Percentiles rank a stretch among this genome's conserved stretches.
phyloP scores from a whole-genome alignment of 2,329 filamentous ascomycete genomes.

The Fusarium chlamydosporum region DNA sequence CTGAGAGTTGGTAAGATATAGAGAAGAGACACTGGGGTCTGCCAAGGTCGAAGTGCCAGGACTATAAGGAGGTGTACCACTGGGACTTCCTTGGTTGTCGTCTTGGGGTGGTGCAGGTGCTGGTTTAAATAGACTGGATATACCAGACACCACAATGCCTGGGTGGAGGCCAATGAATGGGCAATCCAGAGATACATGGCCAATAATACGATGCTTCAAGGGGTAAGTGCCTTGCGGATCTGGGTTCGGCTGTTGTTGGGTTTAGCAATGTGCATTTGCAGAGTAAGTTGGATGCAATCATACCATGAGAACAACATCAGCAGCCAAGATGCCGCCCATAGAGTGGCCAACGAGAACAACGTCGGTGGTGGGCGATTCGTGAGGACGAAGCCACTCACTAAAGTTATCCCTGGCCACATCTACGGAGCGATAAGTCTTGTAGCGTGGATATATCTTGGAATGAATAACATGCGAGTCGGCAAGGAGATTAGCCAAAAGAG shows the following conservation, averaged over 20 bases:
- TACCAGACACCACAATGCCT: conserved; percentile 84
- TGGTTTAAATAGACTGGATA: conserved; percentile 80
- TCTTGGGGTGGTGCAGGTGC: conserved; percentile 52
- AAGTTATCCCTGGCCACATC: conserved; percentile 85
- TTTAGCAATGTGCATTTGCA: conserved; percentile 5
- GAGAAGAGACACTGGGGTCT: conserved; percentile 38
- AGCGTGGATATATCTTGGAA: conserved; percentile 86
- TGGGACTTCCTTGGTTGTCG: conserved; percentile 11
- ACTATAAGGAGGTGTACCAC: conserved; percentile 14
- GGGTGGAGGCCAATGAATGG: conserved; percentile 92
- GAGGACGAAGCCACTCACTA: conserved; percentile 83
- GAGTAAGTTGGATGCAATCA: conserved; percentile 31
- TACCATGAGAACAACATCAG: conserved; percentile 80
- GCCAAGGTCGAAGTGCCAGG: conserved; percentile 10
- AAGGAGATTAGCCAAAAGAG: conserved; percentile 75
- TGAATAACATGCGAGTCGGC: conserved; percentile 83
- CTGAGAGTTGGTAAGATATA: conserved; percentile 41
- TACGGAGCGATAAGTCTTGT: conserved; percentile 80
- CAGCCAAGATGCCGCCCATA: conserved; percentile 87
- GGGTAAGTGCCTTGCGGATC: conserved; percentile 55
- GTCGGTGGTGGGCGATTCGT: conserved; percentile 81
- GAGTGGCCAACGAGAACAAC: conserved; percentile 88
- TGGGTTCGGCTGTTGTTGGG: conserved; percentile 50
- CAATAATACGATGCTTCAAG: conserved; percentile 82
- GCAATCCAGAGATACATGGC: conserved; percentile 85